Evolutionary conservation across 345 rosid genomes (phyloP), one percentile per base, ranked within the genome.

Genomic region (Salix koriyanagi): DNA sequence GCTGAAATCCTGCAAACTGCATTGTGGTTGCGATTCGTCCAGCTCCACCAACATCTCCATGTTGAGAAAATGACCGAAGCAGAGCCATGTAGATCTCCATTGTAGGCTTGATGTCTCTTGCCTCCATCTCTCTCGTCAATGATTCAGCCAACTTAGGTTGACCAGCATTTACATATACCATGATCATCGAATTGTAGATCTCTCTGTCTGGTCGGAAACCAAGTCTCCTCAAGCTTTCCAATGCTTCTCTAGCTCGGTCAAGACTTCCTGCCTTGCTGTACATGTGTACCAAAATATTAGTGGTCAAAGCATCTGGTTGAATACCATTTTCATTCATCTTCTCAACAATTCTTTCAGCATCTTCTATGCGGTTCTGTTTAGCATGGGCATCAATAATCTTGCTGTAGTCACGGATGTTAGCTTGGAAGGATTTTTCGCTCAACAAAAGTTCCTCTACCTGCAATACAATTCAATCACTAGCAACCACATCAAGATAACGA

Each of bases 381-480:
- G 94, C 95, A 81, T 89, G 76, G 65, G 89, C 86, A 76, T 88
- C 90, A 42, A 96, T 86, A 79, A 96, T 91, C 76, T 86, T 87
- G 71, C 89, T 86, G 87, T 86, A 90, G 84, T 94, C 98, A 28
- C 81, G 82, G 68, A 80, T 72, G 70, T 72, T 85, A 44, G 94
- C 79, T 76, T 89, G 89, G 83, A 89, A 92, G 70, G 97, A 90
- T 71, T 84, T 85, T 74, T 92, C 90, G 65, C 76, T 82, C 86
- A 94, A 83, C 71, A 89, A 79, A 83, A 48, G 80, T 79, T 94
- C 98, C 74, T 91, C 88, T 39, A 90, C 94, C 97, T 96, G 81
- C 76, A 85, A 58, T 75, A 79, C 77, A 76, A 65, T 39, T 54
- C 21, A 79, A 65, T 50, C 39, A 77, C 65, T 6, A 65, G 48